Base-by-base conservation (phyloP, 805 yeast species). In the Kodamaea hsintzibuensis region DNA sequence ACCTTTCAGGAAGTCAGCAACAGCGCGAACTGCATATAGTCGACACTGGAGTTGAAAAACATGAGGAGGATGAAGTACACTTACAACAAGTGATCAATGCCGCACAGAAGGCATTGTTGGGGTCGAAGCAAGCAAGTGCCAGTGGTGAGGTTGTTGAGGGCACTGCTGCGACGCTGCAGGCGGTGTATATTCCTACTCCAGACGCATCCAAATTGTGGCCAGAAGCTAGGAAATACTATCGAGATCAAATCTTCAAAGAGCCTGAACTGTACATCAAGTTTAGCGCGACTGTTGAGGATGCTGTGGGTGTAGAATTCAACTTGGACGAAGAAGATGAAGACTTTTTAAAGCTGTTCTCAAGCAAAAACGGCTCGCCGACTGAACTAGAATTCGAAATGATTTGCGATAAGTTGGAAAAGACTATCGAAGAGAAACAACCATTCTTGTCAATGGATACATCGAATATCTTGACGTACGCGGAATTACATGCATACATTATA, bases 21-120 rank as follows among this genome's bases (percentile, higher is more conserved):
- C 96, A 88, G 68, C 83, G 98, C 43, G 97, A 93, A 58, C 72
- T 89, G 30, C 91, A 90, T 63, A 90, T 91, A 57, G 82, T 95
- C 44, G 99, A 95, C 64, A 93, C 98, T 6, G 99, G 99, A 72
- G 99, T 95, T 42, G 99, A 95, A 65, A 95, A 95, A 68, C 91
- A 89, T 61, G 99, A 95, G 71, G 99, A 95, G 71, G 96, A 91
- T 62, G 99, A 95, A 70, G 95, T 89, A 42, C 99, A 95, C 81
- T 78, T 95, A 57, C 96, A 93, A 68, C 90, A 88, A 58, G 97
- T 92, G 49, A 86, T 95, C 59, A 85, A 85, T 70, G 93, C 93
- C 12, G 83, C 91, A 1, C 86, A 84, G 50, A 83, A 84, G 30
- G 85, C 86, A 2, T 80, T 89, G 16, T 57, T 73, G 37, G 71